Evolutionary conservation across 352 stramenopile genomes (phyloP), one percentile per base, ranked within the genome.

Genomic region (Phytopythium vexans): DNA sequence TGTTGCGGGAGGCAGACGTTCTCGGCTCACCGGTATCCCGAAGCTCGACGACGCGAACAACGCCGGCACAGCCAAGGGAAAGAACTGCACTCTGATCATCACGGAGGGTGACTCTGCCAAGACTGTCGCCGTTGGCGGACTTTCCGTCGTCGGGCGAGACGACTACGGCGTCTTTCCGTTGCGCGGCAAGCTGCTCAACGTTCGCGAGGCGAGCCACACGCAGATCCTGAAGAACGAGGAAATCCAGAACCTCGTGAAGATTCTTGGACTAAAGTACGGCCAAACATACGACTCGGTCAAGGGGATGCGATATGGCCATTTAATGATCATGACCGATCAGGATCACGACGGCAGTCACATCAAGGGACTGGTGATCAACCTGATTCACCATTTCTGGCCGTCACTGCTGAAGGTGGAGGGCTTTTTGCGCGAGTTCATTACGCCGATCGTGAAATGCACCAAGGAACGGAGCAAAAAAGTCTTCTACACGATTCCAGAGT

Each of bases 241-340:
- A 50, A 97, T 99, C 39, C 94, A 98, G 57, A 97, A 96, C 54
- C 68, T 99, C 33, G 89, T 97, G 33, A 93, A 97, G 54, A 99
- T 99, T 62, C 74, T 99, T 35, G 97, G 97, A 11, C 77, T 99
- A 34, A 97, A 98, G 69, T 97, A 97, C 59, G 90, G 96, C 3
- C 90, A 98, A 41, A 90, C 75, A 50, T 99, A 99, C 68, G 75
- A 94, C 21, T 95, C 83, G 3, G 85, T 87, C 14, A 91, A 92
- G 59, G 70, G 83, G 7, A 60, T 92, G 52, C 93, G 97, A 6
- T 99, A 99, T 66, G 96, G 97, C 1, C 90, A 98, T 54, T 70
- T 99, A 33, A 98, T 99, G 94, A 96, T 99, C 55, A 99, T 99
- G 97, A 94, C 97, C 45, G 97, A 99, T 92, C 97, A 99, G 65